Evolutionary conservation across 2,329 filamentous ascomycete species (phyloP), one percentile per base, ranked within the genome.

Genomic region (Nannizziopsis arthrosporioides): DNA sequence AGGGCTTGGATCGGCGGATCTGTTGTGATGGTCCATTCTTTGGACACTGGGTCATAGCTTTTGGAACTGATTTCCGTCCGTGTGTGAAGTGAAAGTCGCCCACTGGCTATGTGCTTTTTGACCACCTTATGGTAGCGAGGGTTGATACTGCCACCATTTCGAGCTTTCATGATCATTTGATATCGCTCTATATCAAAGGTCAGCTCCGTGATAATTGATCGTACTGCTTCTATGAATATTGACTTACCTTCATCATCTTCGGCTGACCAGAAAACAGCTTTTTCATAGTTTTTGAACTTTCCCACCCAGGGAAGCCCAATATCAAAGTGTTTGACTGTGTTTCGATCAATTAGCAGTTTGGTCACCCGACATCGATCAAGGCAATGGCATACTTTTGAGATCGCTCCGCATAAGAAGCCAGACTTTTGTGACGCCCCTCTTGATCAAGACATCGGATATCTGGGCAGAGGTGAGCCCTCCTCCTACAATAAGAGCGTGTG

Each of bases 391-490:
- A 75, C 75, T 54, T 68, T 67, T 59, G 55, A 68, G 44, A 37
- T 63, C 65, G 15, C 73, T 70, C 30, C 85, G 74, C 75, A 88
- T 80, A 19, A 90, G 59, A 44, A 84, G 76, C 70, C 75, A 84
- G 0, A 89, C 80, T 53, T 79, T 82, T 0, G 69, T 73, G 0
- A 85, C 79, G 0, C 83, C 82, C 18, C 72, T 71, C 7, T 75
- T 73, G 49, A 88, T 66, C 1, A 78, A 78, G 41, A 83, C 70
- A 57, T 87, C 82, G 0, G 78, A 73, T 14, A 89, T 70, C 60
- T 90, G 85, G 0, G 84, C 82, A 17, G 82, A 84, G 0, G 85
- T 88, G 3, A 90, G 66, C 0, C 85, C 85, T 1, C 85, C 85
- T 1, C 84, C 84, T 3, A 90, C 72, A 7, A 90, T 73, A 6